Base-by-base conservation (phyloP, 805 yeast genomes). In the Gaillardinia entomophila region DNA sequence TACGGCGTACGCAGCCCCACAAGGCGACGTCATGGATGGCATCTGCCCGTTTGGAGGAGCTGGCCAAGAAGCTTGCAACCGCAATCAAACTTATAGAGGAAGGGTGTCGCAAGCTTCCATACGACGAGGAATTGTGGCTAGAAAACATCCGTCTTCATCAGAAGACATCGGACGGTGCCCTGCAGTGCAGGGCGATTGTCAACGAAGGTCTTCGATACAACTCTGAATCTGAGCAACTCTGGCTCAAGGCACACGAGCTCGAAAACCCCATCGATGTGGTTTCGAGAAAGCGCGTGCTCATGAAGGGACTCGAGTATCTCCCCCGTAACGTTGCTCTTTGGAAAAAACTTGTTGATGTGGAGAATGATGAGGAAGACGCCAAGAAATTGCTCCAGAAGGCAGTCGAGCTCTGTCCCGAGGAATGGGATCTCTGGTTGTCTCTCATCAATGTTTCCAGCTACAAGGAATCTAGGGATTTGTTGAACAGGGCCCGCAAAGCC, bases 1-100 rank as follows among this genome's bases (percentile, higher is more conserved):
- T 84, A 41, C 67, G 94, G 23, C 75, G 73, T 41, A 61, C 86
- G 0, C 82, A 85, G 45, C 96, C 97, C 0, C 56, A 60, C 26
- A 80, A 78, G 36, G 73, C 95, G 0, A 73, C 74, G 30, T 84
- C 82, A 4, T 90, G 96, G 95, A 82, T 90, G 15, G 86, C 94
- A 0, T 75, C 87, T 30, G 94, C 96, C 0, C 59, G 86, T 29
- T 51, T 87, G 7, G 97, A 90, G 49, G 82, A 75, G 42, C 71
- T 69, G 28, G 81, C 79, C 1, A 68, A 68, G 27, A 77, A 76
- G 32, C 62, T 65, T 33, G 58, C 58, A 4, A 55, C 55, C 11
- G 96, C 97, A 0, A 71, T 72, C 33, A 57, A 57, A 15, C 39
- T 83, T 12, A 79, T 88, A 5, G 66, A 65, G n/a, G 77, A 84